Conservation (phyloP, 805 yeast species). For the Komagataella ulmi region DNA sequence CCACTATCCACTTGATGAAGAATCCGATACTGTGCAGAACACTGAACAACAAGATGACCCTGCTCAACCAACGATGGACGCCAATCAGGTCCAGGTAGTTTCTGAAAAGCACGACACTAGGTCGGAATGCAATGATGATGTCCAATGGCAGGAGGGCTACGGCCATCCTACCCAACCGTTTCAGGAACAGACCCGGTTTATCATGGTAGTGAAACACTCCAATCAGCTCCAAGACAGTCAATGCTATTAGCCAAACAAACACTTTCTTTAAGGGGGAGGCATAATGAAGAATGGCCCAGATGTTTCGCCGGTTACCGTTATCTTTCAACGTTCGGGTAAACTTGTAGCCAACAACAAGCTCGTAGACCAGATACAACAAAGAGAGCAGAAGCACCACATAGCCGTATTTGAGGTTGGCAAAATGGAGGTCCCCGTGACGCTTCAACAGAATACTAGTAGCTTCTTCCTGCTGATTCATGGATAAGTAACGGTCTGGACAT, state of each 20-base stretch:
- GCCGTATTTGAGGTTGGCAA: slow-evolving; percentile 48
- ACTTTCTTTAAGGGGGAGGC: slow-evolving; percentile 19
- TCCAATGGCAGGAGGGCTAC: slow-evolving; percentile 47
- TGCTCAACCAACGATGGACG: slow-evolving; percentile 62
- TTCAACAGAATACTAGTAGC: not conserved
- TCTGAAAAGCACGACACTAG: slow-evolving; percentile 31
- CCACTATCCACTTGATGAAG: slow-evolving; percentile 30
- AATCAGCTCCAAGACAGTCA: slow-evolving; percentile 18
- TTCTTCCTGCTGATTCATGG: not conserved
- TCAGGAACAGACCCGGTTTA: slow-evolving; percentile 24
- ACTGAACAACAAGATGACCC: slow-evolving; percentile 33
- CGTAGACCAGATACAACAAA: slow-evolving; percentile 21
- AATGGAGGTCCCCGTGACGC: slow-evolving; percentile 42
- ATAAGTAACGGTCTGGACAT: not conserved
- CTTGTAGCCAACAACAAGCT: slow-evolving; percentile 19
- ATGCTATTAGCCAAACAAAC: slow-evolving; percentile 16
- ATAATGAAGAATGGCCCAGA: not conserved
- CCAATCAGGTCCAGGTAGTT: slow-evolving; percentile 40
- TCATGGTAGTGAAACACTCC: slow-evolving; percentile 19
- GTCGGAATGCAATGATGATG: slow-evolving; percentile 40
- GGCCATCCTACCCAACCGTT: slow-evolving; percentile 50
- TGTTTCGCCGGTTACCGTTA: slow-evolving; percentile 15
- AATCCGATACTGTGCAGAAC: slow-evolving; percentile 41
- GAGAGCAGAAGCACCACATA: slow-evolving; percentile 32
- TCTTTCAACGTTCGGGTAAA: slow-evolving; percentile 22